Percentiles rank a stretch among this genome's conserved stretches.
phyloP scores from a whole-genome alignment of 225 moss, liverwort and hornwort genomes.

The Thuidium tamariscinum region DNA sequence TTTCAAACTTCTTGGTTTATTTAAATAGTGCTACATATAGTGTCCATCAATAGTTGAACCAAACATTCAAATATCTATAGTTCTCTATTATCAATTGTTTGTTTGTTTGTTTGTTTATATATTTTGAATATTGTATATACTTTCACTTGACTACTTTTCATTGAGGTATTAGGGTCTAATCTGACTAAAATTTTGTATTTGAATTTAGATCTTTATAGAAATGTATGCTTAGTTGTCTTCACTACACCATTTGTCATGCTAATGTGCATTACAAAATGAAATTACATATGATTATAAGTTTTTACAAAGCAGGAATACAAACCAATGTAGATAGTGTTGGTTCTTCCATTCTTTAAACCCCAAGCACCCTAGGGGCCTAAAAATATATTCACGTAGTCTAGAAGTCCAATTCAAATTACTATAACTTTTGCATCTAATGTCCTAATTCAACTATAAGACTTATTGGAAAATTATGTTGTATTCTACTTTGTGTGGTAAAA shows the following conservation, averaged over 20 bases:
- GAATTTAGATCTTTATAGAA: not conserved
- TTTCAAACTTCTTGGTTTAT: not conserved
- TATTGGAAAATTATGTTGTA: too few relatives aligned
- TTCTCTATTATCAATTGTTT: not conserved
- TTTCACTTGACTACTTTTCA: not conserved
- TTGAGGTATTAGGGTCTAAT: not conserved
- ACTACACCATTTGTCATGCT: not conserved
- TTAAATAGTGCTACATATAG: not conserved
- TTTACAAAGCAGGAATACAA: not conserved
- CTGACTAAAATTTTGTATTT: not conserved
- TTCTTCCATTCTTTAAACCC: not conserved
- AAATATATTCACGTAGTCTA: too few relatives aligned
- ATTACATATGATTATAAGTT: not conserved
- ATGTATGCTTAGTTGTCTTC: not conserved
- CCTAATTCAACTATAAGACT: too few relatives aligned
- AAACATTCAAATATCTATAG: not conserved
- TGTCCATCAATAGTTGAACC: accelerated
- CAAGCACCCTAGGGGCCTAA: too few relatives aligned
- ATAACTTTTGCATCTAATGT: too few relatives aligned
- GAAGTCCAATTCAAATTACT: too few relatives aligned
- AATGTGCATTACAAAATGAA: not conserved
- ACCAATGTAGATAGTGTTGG: not conserved
- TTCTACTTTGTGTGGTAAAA: too few relatives aligned
- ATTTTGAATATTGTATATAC: not conserved
- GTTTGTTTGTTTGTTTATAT: not conserved